Base-by-base conservation (phyloP, 805 yeast species). In the Pichia paraexigua region DNA sequence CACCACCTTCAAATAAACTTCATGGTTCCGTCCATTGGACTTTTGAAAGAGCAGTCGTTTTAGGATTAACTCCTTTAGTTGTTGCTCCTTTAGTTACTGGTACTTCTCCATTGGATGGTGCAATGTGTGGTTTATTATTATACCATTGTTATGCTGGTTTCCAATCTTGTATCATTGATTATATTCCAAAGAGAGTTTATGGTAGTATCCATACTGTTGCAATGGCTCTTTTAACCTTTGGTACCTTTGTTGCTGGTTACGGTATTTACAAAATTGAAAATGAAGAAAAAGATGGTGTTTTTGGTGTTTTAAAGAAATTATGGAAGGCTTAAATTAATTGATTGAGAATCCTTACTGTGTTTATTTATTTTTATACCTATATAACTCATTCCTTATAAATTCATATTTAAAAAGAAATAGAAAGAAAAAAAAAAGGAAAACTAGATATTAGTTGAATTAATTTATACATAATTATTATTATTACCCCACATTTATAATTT, bases 1-100 rank as follows among this genome's bases (percentile, higher is more conserved):
- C 78, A 13, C 87, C 88, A 35, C 70, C 73, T 48, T 67, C 82
- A 6, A 72, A 75, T 60, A 74, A 75, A 57, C 60, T 71, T 49
- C 82, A 84, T 56, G 94, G 92, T 20, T 80, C 91, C 0, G 74
- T 72, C 56, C 92, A 85, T 69, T 85, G 91, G 91, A 75, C 85
- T 40, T 71, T 78, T 56, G 92, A 87, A 67, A 76, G 85, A 64
- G 55, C 76, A 15, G 77, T 82, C 11, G 76, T 85, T 17, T 63
- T 80, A 42, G 77, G 82, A 1, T 63, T 87, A 71, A 70, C 85
- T 27, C 95, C 95, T 3, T 69, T 86, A 50, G 68, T 80, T 5
- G 64, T 79, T 25, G 69, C 83, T 9, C 91, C 94, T 2, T 75
- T 84, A 50, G 66, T 80, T 24, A 71, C 82, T 7, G 80, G 82